Evolutionary conservation across 192 early-diverging fungal genomes (phyloP).

Genomic region (Backusella westeae): DNA sequence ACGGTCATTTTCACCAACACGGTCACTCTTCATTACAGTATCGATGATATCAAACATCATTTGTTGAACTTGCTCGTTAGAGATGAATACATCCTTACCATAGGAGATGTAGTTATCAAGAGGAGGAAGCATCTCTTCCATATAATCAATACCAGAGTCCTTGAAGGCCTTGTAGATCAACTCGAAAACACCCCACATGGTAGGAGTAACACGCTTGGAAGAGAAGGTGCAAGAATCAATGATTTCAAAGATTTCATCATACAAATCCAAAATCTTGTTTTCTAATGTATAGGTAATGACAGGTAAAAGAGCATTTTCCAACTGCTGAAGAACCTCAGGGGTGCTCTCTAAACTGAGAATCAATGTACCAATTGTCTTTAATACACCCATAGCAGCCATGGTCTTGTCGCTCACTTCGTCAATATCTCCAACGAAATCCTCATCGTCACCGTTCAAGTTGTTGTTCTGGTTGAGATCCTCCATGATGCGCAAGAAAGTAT

Average conservation of each 20-base stretch:
- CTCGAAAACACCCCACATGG: slow-evolving; percentile 83
- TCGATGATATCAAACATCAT: slow-evolving; percentile 85
- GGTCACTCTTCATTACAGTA: slow-evolving; percentile 79
- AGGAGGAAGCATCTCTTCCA: slow-evolving; percentile 85
- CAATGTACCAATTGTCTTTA: slow-evolving; percentile 88
- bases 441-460: slow-evolving; percentile 28
- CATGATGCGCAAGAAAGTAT: slow-evolving; percentile 87
- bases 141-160: slow-evolving; percentile 80
- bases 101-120: slow-evolving; percentile 90
- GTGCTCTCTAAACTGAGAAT: slow-evolving; percentile 84
- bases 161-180: slow-evolving; percentile 77
- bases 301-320: slow-evolving; percentile 79
- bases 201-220: slow-evolving; percentile 75
- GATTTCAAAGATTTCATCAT: slow-evolving; percentile 86
- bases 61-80: slow-evolving; percentile 64
- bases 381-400: slow-evolving; percentile 84
- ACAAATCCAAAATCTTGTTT: slow-evolving; percentile 74
- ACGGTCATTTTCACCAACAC: slow-evolving; percentile 74
- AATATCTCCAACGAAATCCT: slow-evolving; percentile 48
- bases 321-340: slow-evolving; percentile 71
- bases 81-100: slow-evolving; percentile 75
- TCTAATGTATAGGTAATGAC: slow-evolving; percentile 79
- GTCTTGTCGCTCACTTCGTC: slow-evolving; percentile 81
- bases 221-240: slow-evolving; percentile 88
- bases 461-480: slow-evolving; percentile 59